Evolutionary conservation across 2,329 filamentous ascomycete species (phyloP), one percentile per base, ranked within the genome.

Genomic region (Aureobasidium sp.): DNA sequence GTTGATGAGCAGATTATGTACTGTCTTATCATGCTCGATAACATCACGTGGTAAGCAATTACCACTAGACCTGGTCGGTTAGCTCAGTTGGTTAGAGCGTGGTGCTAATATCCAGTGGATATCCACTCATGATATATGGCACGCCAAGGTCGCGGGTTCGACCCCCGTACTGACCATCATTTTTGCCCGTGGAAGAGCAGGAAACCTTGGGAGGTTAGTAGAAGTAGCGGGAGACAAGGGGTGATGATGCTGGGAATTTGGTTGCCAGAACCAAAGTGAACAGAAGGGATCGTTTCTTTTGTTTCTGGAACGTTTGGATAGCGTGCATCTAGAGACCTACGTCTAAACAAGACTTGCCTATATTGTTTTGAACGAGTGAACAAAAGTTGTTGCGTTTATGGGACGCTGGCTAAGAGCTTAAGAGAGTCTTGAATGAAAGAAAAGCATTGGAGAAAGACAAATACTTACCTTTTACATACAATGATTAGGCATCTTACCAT

Each of bases 61-160:
- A 29, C 29, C 36, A 41, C 5, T 11, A 25, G 14, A 37, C 37
- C 30, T 37, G 50, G 50, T 54, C 50, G 51, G 39, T 55, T 55
- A 55, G 51, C 51, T 55, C 51, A 55, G 51, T 55, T 55, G 51
- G 51, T 55, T 55, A 55, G 51, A 55, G 51, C 51, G 51, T 55
- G 51, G 51, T 55, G 51, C 51, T 55, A 55, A 55, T 55, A 55
- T 55, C 37, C 34, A 21, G 6, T 8, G 21, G 10, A 13, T 3
- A 13, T 27, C 10, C 10, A 5, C 21, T 4, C 9, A 27, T 36
- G 37, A 42, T 29, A 55, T 34, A 25, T 34, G 51, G 27, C 16
- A 55, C 51, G 51, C 51, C 51, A 55, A 55, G 51, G 51, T 44
- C 51, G 39, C 37, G 51, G 51, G 51, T 44, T 55, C 51, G 51